Percentiles rank a stretch among this genome's conserved stretches.
Conservation (phyloP, 2,329 filamentous ascomycete genomes). For the Metarhizium rileyi region DNA sequence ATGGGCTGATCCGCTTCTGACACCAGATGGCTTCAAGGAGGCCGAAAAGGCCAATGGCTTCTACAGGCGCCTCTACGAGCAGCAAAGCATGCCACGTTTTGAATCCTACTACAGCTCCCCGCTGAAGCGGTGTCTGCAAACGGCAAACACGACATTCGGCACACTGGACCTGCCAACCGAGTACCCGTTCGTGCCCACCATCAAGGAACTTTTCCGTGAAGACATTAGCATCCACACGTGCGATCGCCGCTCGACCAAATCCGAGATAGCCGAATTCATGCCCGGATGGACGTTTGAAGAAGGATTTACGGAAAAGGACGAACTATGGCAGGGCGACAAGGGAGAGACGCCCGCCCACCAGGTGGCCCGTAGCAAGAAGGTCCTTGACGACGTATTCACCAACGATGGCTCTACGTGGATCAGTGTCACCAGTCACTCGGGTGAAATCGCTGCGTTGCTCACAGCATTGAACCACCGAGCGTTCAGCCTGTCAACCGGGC, state of each 20-base stretch:
- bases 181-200: slow-evolving; percentile 42
- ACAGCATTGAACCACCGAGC: slow-evolving; percentile 48
- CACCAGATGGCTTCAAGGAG: slow-evolving; percentile 44
- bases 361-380: slow-evolving; percentile 35
- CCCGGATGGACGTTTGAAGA: slow-evolving; percentile 47
- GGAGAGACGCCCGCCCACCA: slow-evolving; percentile 38
- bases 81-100: slow-evolving; percentile 48
- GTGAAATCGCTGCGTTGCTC: slow-evolving; percentile 43
- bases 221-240: slow-evolving; percentile 60
- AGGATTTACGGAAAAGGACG: slow-evolving; percentile 48
- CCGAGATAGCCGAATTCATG: slow-evolving; percentile 41
- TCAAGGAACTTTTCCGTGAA: slow-evolving; percentile 59
- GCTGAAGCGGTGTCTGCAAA: slow-evolving; percentile 51
- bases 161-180: slow-evolving; percentile 40
- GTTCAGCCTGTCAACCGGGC: slow-evolving; percentile 55
- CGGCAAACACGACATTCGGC: slow-evolving; percentile 51
- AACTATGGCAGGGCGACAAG: slow-evolving; percentile 32
- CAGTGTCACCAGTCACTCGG: slow-evolving; percentile 51
- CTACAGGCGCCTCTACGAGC: slow-evolving; percentile 43
- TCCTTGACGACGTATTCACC: slow-evolving; percentile 48
- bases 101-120: slow-evolving; percentile 57
- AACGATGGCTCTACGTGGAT: slow-evolving; percentile 44
- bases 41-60: slow-evolving; percentile 49
- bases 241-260: slow-evolving; percentile 47
- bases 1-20: slow-evolving; percentile 58